Conservation (phyloP, 2,329 filamentous ascomycete genomes). For the Malbranchea zuffiana region DNA sequence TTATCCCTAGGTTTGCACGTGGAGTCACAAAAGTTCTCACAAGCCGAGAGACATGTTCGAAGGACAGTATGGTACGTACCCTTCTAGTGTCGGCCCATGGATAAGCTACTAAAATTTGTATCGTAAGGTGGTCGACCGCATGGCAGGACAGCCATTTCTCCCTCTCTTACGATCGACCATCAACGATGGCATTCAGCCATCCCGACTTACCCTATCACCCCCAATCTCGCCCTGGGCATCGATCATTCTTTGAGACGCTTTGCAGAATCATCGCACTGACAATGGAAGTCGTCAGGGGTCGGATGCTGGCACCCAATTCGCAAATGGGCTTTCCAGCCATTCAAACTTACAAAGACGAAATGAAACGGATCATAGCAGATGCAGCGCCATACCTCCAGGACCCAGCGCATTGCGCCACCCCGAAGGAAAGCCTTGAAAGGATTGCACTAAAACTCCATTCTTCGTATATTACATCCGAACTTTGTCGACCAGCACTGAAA, state of each 20-base stretch:
- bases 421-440: constrained; percentile 47
- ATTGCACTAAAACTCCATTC: constrained; percentile 51
- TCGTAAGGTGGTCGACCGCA: constrained; percentile 47
- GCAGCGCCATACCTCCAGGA: constrained; percentile 49
- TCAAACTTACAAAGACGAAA: constrained; percentile 46
- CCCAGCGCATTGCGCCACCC: constrained; percentile 30
- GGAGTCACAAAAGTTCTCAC: constrained; percentile 44
- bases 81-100: constrained; percentile 2
- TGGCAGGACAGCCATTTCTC: constrained; percentile 56
- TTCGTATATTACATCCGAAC: constrained; percentile 52
- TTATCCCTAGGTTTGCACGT: constrained; percentile 51
- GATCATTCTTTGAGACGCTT: constrained; percentile 49
- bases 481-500: constrained; percentile 51
- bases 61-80: constrained; percentile 34
- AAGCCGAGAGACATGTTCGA: constrained; percentile 37
- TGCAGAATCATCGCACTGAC: constrained; percentile 44
- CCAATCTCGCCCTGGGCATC: constrained; percentile 38
- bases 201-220: constrained; percentile 41
- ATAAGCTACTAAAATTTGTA: neutral
- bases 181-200: constrained; percentile 44
- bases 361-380: constrained; percentile 48
- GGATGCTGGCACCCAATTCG: constrained; percentile 43
- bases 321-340: constrained; percentile 46
- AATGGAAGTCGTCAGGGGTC: constrained; percentile 49
- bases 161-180: constrained; percentile 51